Percentiles rank a stretch among this genome's conserved stretches.
phyloP scores from a whole-genome alignment of 2,329 filamentous ascomycete species.

The Sporothrix schenckii region DNA sequence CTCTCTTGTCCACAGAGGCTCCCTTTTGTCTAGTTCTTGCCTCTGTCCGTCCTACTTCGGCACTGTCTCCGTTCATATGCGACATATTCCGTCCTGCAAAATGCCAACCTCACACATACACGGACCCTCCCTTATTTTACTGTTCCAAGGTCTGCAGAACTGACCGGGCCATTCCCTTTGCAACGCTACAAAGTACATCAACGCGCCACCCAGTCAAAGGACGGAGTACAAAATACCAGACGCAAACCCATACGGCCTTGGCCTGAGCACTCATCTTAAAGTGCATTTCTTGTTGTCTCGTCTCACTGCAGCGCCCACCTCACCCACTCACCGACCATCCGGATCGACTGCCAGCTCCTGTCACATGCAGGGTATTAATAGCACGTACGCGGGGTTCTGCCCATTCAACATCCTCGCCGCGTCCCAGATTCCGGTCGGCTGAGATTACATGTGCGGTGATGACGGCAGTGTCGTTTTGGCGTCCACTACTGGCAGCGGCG shows the following conservation, averaged over 20 bases:
- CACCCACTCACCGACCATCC: constrained; percentile 18
- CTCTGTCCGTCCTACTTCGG: neutral
- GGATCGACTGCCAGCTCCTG: constrained; percentile 12
- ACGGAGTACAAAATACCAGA: neutral
- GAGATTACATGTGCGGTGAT: neutral
- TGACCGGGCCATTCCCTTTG: constrained; percentile 4
- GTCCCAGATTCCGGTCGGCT: constrained; percentile 1
- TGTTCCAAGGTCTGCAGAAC: constrained; percentile 2
- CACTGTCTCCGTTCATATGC: neutral
- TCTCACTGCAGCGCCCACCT: neutral
- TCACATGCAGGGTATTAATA: constrained; percentile 24
- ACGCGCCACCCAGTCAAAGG: neutral
- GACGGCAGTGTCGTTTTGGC: neutral
- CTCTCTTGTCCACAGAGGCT: neutral
- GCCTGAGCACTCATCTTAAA: constrained; percentile 26
- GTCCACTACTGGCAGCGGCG: neutral
- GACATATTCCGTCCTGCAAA: neutral
- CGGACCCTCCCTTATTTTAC: constrained; percentile 27
- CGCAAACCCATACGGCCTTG: constrained; percentile 12
- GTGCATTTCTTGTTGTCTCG: neutral
- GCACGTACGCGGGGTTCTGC: constrained; percentile 11
- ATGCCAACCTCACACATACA: constrained; percentile 28
- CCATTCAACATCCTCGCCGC: constrained; percentile 12
- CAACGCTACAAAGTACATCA: constrained; percentile 2
- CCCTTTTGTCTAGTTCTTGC: constrained; percentile 13